A percentile compares a stretch with the other conserved stretches of the same genome.
Evolutionary conservation across 768 basidiomycete species (phyloP).

Genomic region (Naganishia kalamii): DNA sequence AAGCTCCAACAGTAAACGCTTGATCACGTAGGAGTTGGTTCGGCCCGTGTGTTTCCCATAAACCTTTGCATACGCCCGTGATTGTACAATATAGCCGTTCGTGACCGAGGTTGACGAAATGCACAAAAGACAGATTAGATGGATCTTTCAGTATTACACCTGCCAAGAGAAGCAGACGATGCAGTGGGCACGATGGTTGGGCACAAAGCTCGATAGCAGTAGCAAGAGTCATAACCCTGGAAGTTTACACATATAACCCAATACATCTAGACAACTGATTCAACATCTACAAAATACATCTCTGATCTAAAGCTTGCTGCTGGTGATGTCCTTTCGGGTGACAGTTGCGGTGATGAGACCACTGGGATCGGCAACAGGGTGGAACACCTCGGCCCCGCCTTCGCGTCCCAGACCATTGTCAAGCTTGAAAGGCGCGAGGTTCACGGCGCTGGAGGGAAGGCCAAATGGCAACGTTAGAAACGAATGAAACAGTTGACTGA

Average conservation of each 20-base stretch:
- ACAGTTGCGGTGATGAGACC: slow-evolving; percentile 48
- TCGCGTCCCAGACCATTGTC: slow-evolving; percentile 52
- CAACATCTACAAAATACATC: neutral
- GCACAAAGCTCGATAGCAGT: no score
- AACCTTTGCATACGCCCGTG: neutral
- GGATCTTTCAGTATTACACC: neutral
- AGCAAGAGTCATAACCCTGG: neutral
- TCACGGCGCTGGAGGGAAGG: slow-evolving; percentile 51
- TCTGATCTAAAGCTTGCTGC: neutral
- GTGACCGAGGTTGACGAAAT: neutral
- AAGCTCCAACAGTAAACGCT: slow-evolving; percentile 41
- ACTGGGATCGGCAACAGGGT: slow-evolving; percentile 69
- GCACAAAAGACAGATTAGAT: neutral
- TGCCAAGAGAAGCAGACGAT: no score
- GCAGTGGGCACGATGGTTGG: no score
- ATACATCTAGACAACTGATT: no score
- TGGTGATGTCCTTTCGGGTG: slow-evolving; percentile 31
- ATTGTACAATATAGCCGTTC: slow-evolving; percentile 9
- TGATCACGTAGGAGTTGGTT: neutral
- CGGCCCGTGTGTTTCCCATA: no score
- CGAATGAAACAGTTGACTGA: neutral
- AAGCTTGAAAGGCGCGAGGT: slow-evolving; percentile 40
- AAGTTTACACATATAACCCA: no score
- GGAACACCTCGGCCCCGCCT: slow-evolving; percentile 71
- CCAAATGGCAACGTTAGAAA: slow-evolving; percentile 51